phyloP scores from a whole-genome alignment of 352 stramenopile species.

The Pythium rishiriense region DNA sequence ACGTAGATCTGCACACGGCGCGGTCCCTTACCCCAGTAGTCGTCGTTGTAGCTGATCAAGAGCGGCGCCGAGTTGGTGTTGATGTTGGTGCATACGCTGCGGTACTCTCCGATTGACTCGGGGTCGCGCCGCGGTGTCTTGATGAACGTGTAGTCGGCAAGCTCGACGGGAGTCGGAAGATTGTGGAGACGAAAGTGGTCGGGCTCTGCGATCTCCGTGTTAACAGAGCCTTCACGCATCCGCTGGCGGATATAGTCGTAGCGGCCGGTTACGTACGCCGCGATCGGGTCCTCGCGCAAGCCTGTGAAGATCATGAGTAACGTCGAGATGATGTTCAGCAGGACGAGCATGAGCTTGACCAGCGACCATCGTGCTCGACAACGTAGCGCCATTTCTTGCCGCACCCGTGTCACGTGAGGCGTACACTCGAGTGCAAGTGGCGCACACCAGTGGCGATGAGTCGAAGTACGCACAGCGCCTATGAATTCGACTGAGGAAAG shows the following conservation, averaged over 20 bases:
- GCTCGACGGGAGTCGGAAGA: background rate
- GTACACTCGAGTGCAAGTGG: too few species aligned
- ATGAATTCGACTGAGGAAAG: too few species aligned
- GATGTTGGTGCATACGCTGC: slow-evolving; percentile 30
- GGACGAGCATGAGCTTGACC: background rate
- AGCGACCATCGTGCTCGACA: background rate
- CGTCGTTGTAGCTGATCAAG: slow-evolving; percentile 29
- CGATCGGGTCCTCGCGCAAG: background rate
- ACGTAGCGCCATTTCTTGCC: background rate
- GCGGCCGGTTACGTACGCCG: background rate
- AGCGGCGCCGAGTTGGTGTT: slow-evolving; percentile 32
- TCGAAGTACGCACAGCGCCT: too few species aligned
- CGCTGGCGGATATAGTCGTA: slow-evolving; percentile 3
- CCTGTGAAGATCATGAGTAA: background rate
- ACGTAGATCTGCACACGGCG: slow-evolving; percentile 28
- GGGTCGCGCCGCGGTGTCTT: slow-evolving; percentile 7
- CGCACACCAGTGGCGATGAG: too few species aligned
- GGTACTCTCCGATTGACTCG: slow-evolving; percentile 17
- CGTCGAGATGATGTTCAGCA: slow-evolving; percentile 4
- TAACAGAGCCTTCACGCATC: background rate
- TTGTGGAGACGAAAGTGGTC: slow-evolving; percentile 1
- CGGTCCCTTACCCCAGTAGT: slow-evolving; percentile 34
- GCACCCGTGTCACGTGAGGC: too few species aligned
- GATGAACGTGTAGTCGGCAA: slow-evolving; percentile 6
- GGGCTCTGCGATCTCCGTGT: slow-evolving; percentile 1